These are phyloP conservation scores for Globisporangium parvum DNA, from an alignment of 352 stramenopile species.

Conservation along the genomic window DNA sequence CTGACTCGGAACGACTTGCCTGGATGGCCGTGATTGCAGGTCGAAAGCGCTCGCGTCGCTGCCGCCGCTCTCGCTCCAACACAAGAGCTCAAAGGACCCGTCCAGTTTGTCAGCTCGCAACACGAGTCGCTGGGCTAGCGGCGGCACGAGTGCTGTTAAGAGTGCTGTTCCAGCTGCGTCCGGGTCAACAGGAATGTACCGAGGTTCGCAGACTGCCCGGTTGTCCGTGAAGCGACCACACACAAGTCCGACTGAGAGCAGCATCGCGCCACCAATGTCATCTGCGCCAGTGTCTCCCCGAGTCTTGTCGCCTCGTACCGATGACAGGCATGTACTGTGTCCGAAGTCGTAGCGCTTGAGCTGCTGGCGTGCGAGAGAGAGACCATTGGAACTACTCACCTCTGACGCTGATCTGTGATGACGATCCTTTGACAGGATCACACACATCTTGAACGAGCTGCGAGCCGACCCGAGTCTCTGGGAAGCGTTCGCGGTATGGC, in stretches of 20 bases:
- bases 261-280: conserved; percentile 2
- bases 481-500: conserved; percentile 42
- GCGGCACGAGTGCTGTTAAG: not conserved
- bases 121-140: not conserved
- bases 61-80: conserved; percentile 6
- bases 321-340: conserved; percentile 18
- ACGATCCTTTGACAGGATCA: conserved; percentile 32
- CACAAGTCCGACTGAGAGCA: conserved; percentile 11
- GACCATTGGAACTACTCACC: not conserved
- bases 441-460: conserved; percentile 45
- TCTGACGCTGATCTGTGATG: not conserved
- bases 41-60: conserved; percentile 11
- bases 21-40: not conserved
- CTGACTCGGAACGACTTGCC: not conserved
- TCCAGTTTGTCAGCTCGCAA: not conserved
- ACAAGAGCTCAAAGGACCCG: not conserved
- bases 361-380: not conserved
- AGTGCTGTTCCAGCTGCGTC: not conserved
- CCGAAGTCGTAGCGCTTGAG: not conserved
- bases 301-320: conserved; percentile 15
- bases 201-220: conserved; percentile 3
- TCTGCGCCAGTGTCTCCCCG: conserved; percentile 13
- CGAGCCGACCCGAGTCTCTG: conserved; percentile 47
- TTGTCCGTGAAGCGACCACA: conserved; percentile 9
- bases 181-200: not conserved